Conservation (phyloP, 2,329 filamentous ascomycete species). For the Fusarium avenaceum region DNA sequence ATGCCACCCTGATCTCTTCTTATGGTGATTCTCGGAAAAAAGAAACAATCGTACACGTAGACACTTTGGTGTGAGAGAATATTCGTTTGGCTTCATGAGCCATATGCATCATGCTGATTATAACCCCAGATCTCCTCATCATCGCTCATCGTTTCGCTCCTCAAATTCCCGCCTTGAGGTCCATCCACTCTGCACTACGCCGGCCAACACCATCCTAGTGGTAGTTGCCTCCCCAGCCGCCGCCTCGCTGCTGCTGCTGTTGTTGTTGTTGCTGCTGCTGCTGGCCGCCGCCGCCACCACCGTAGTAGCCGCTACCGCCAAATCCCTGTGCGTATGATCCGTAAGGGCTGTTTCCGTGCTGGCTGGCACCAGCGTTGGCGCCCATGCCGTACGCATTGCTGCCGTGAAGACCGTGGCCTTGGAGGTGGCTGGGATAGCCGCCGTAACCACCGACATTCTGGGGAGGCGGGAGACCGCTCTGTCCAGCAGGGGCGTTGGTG, state of each 20-base stretch:
- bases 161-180: constrained; percentile 43
- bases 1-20: constrained; percentile 51
- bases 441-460: constrained; percentile 68
- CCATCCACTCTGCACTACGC: constrained; percentile 27
- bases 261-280: constrained; percentile 54
- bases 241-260: constrained; percentile 56
- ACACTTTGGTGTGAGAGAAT: constrained; percentile 49
- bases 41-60: constrained; percentile 57
- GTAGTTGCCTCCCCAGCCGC: constrained; percentile 73
- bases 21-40: constrained; percentile 52
- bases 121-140: constrained; percentile 47
- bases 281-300: constrained; percentile 44
- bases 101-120: constrained; percentile 52
- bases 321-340: constrained; percentile 65
- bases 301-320: constrained; percentile 63
- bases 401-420: constrained; percentile 67
- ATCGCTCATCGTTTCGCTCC: constrained; percentile 36
- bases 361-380: constrained; percentile 63
- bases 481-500: constrained; percentile 63
- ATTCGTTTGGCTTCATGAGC: constrained; percentile 46
- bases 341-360: constrained; percentile 67
- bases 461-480: constrained; percentile 69
- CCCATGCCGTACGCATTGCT: constrained; percentile 69
- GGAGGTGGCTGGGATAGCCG: constrained; percentile 68
- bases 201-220: constrained; percentile 57